A percentile compares a stretch with the other conserved stretches of the same genome.
Conservation (phyloP, 768 basidiomycete species). For the Amanita rubescens region DNA sequence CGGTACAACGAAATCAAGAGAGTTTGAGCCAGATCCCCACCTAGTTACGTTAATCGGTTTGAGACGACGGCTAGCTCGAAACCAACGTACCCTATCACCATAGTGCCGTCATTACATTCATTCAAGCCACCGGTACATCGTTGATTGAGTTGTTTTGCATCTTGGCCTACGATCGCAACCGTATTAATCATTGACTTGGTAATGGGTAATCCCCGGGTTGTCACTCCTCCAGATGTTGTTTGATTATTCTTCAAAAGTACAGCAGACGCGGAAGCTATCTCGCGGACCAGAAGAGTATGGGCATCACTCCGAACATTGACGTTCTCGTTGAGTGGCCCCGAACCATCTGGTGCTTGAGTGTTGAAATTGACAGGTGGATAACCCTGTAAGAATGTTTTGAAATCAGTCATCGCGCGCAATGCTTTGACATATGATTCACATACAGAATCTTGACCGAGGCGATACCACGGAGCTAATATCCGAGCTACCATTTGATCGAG, state of each 20-base stretch:
- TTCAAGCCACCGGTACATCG: constrained; percentile 38
- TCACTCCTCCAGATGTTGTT: constrained; percentile 26
- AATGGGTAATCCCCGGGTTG: constrained; percentile 35
- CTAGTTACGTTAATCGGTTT: constrained; percentile 14
- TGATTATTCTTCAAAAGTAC: constrained; percentile 63
- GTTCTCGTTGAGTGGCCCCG: constrained; percentile 34
- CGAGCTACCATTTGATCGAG: constrained; percentile 40
- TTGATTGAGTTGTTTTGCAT: constrained; percentile 43
- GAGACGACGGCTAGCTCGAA: constrained; percentile 8
- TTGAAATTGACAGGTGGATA: constrained; percentile 42
- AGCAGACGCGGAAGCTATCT: constrained; percentile 60
- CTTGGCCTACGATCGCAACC: constrained; percentile 54
- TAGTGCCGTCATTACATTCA: constrained; percentile 49
- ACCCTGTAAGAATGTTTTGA: constrained; percentile 19
- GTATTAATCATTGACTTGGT: constrained; percentile 43
- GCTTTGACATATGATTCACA: not conserved
- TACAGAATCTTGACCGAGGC: constrained; percentile 42
- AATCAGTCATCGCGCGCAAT: not conserved
- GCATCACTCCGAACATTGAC: constrained; percentile 35
- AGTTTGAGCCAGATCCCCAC: constrained; percentile 47
- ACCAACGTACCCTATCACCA: constrained; percentile 46
- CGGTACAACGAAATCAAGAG: constrained; percentile 35
- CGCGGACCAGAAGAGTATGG: constrained; percentile 45
- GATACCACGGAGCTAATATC: constrained; percentile 39
- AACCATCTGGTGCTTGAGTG: constrained; percentile 36